Evolutionary conservation across 2,329 filamentous ascomycete species (phyloP), one percentile per base, ranked within the genome.

Genomic region (Sclerotiophoma versabilis): DNA sequence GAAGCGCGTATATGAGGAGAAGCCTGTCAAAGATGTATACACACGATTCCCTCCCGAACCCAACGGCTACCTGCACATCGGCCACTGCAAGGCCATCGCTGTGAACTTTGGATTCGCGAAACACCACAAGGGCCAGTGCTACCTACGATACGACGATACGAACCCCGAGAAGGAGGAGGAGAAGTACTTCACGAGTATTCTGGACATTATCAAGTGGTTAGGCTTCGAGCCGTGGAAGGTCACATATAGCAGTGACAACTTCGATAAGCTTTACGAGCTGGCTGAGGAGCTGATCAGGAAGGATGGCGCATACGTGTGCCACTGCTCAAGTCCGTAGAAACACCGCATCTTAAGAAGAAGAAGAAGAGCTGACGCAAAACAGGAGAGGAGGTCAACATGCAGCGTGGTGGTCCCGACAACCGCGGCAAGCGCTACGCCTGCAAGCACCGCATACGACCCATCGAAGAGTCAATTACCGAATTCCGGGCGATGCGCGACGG

Each of bases 91-190:
- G 79, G 93, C 95, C 19, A 97, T 98, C 74, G 89, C 92, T 0
- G 87, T 98, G 75, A 97, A 98, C 77, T 98, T 98, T 77, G 93
- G 93, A 6, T 98, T 97, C 73, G 93, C 95, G 12, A 86, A 85
- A 69, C 87, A 88, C 70, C 90, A 96, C 72, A 89, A 89, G 29
- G 93, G 93, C 54, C 81, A 87, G 58, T 90, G 86, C 75, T 88
- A 89, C 69, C 77, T 92, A 58, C 84, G 93, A 66, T 96, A 91
- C 74, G 95, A 98, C 73, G 95, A 98, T 68, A 98, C 95, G 12
- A 98, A 98, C 74, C 95, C 95, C 1, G 91, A 93, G 61, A 91
- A 90, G 39, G 95, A 98, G 75, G 90, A 97, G 73, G 91, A 96
- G 76, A 83, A 88, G 54, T 98, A 93, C 76, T 96, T 96, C 71